phyloP scores from a whole-genome alignment of 139 green algal species.

The Auxenochlorella protothecoides region DNA sequence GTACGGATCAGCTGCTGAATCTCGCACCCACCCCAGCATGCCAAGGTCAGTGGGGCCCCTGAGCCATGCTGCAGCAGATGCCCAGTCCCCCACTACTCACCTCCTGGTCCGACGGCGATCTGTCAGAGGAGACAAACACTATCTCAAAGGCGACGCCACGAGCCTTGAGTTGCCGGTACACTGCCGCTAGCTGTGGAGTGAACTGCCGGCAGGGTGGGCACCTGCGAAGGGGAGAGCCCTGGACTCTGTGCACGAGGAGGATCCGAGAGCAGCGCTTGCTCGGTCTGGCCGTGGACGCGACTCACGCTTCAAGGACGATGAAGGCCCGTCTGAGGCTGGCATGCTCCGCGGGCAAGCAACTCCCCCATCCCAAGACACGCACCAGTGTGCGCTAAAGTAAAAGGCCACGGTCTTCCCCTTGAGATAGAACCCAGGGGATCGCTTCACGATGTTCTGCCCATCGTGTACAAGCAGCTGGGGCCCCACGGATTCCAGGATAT shows the following conservation, averaged over 20 bases:
- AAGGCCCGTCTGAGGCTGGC: no score
- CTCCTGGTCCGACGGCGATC: neutral
- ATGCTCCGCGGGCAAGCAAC: neutral
- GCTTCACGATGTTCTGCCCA: neutral
- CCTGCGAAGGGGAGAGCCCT: neutral
- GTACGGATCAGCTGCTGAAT: neutral
- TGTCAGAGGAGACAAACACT: conserved; percentile 13
- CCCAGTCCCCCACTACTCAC: neutral
- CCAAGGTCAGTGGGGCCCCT: neutral
- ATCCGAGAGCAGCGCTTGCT: neutral
- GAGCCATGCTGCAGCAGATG: neutral
- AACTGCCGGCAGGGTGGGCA: conserved; percentile 15
- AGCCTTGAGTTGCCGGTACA: neutral
- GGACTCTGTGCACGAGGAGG: neutral
- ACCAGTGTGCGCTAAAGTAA: conserved; percentile 18
- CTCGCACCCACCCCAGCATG: no score
- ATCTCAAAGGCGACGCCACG: conserved; percentile 7
- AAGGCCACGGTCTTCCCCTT: conserved; percentile 10
- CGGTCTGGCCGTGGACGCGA: neutral
- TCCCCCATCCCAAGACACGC: neutral
- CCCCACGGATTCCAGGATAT: neutral
- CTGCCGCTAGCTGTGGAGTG: conserved; percentile 7
- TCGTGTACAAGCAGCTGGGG: conserved; percentile 1
- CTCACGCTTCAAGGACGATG: no score
- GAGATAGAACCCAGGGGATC: neutral